Base-by-base conservation (phyloP, 495 filamentous ascomycete genomes). In the Massariosphaeria phaeospora region DNA sequence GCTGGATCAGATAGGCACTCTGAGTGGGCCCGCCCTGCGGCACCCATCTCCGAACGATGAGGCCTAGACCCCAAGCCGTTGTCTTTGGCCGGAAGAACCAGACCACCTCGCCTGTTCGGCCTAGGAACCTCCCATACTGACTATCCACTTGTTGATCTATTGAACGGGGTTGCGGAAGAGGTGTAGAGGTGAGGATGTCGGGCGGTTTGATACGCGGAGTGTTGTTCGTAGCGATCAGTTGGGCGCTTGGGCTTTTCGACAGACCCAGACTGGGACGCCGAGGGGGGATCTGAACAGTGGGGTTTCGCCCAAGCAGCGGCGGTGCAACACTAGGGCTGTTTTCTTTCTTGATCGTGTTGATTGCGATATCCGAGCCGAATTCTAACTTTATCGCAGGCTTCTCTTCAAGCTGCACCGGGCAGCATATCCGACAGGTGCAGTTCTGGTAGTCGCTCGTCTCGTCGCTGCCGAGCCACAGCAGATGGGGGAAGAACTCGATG, bases 401-500 rank as follows among this genome's bases (percentile, higher is more conserved):
- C 34, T 67, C 66, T 35, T 73, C 63, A 10, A 68, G 31, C 39
- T 75, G 72, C 27, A 73, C 66, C 10, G 75, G 76, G 1, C 66
- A 73, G 58, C 79, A 82, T 9, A 78, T 63, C 55, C 73, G 75
- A 59, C 81, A 84, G 9, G 67, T 62, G 64, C 81, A 84, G 57
- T 84, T 81, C n/a, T 70, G 69, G 12, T 70, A 70, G 62, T 83
- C 77, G 26, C 73, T 75, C 13, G 59, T 69, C 50, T 70, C 66
- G 57, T 82, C 80, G 15, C 72, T 71, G 9, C 69, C 66, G 7
- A 84, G 67, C 81, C 81, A 84, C 15, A 82, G 62, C 4, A 84
- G 69, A 65, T 84, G 81, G 8, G 74, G 76, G 38, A 80, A 79
- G 68, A 84, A 84, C 35, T 84, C 80, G 3, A 64, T 68, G 3